Evolutionary conservation across 2,329 filamentous ascomycete genomes (phyloP), one percentile per base, ranked within the genome.

Genomic region (Alternaria sp.): DNA sequence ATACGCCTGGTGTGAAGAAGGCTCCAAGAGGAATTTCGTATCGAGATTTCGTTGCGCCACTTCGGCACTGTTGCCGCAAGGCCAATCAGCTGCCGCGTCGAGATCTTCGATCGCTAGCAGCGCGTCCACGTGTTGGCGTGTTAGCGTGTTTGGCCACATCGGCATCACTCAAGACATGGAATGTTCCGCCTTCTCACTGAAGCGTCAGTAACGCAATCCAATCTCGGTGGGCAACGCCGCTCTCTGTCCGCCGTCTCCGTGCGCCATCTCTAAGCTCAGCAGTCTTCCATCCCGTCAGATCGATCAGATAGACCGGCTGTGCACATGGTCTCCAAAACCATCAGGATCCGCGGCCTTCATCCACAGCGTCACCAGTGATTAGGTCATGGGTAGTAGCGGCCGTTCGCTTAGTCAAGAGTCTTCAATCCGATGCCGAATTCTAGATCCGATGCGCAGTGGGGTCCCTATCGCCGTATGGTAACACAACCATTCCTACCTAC

Each of bases 1-100:
- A 33, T 34, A 7, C 14, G 21, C 4, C 34, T 10, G 21, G 24
- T 31, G 21, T 24, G 33, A 10, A 26, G 24, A 29, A 39, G 23
- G 52, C 34, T 40, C 10, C 14, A 54, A 48, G 11, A 39, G 42
- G 52, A 28, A 54, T 48, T 40, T 49, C 52, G 52, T 41, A 49
- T 39, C 52, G 52, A 54, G 13, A 26, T 28, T 24, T 21, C 34
- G 52, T 49, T 42, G 42, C 52, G 34, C 33, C n/a, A 49, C 26
- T 37, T 54, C 52, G 42, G 42, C 31, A 14, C 17, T 23, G 29
- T 10, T n/a, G n/a, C 14, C 5, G 29, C 31, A 9, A 21, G 6
- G 41, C 51, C 51, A 54, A 54, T 40, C 42, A 54, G 8, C 28
- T 21, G 21, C 42, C 13, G 31, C 24, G 13, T 17, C 31, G 26